Evolutionary conservation across 257 asterid species (phyloP), one percentile per base, ranked within the genome.

Genomic region (Solanum tarapatanum): DNA sequence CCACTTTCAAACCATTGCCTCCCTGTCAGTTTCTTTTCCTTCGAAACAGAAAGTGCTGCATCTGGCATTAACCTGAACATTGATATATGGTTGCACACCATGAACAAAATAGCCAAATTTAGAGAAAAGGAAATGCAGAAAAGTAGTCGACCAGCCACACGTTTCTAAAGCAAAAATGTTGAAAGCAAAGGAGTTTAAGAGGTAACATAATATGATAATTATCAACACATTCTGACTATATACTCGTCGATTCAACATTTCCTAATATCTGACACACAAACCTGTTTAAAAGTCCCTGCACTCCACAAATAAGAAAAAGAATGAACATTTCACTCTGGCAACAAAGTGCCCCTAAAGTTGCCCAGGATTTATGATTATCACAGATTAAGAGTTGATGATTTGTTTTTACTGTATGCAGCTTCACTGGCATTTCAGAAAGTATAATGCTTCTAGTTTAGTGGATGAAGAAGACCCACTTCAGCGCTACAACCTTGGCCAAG

Each of bases 1-100:
- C 95, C 97, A 88, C 96, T 97, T 91, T 95, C 99, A 90, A 97
- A 97, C 97, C 97, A 97, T 89, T 93, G 99, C 83, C 99, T 92
- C 89, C 99, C 99, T 8, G 98, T 30, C 85, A 97, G 93, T 93
- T 89, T 95, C 91, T 97, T 97, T 87, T 97, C 99, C 95, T 97
- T 97, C 7, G 98, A 87, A 24, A 87, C 95, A 73, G 96, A 41
- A 91, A 97, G 98, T 64, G 96, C 98, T n/a, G 98, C 92, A 90
- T 97, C 98, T 45, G 99, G 99, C 96, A 97, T 94, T 89, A 96
- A 84, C 98, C 99, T 97, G 86, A 90, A 86, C 88, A 48, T 90
- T 35, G 62, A 86, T 69, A 51, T 83, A 88, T 21, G 69, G 23
- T 82, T 60, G 64, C 69, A 28, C 39, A 45, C 51, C 68, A 86